These are phyloP conservation scores for Dysphania ambrosioides DNA, from an alignment of 148 eudicot species.

Conservation along the genomic window DNA sequence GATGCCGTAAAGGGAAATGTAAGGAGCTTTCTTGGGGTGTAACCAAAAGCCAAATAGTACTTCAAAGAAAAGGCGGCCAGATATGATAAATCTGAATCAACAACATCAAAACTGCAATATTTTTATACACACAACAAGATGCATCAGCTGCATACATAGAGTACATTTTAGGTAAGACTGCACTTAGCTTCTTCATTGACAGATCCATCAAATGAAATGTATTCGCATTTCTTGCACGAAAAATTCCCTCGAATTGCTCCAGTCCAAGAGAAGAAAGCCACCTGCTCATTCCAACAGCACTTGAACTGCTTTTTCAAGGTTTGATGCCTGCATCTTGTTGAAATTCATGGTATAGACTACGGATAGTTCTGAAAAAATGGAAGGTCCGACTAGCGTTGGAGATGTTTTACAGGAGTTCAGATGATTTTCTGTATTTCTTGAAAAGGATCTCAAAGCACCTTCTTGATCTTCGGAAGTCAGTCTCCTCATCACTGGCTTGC, in stretches of 20 bases:
- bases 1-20: too few relatives aligned
- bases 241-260: constrained; percentile 50
- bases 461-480: constrained; percentile 2
- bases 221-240: constrained; percentile 40
- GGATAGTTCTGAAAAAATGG: constrained; percentile 16
- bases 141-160: too few relatives aligned
- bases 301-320: constrained; percentile 63
- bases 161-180: too few relatives aligned
- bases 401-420: constrained; percentile 16
- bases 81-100: too few relatives aligned
- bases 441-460: constrained; percentile 8
- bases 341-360: constrained; percentile 22
- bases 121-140: too few relatives aligned
- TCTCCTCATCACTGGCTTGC: constrained; percentile 4
- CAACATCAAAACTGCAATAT: too few relatives aligned
- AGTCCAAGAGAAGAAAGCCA: constrained; percentile 84
- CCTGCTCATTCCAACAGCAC: constrained; percentile 72
- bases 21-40: too few relatives aligned
- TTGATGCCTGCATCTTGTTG: constrained; percentile 53
- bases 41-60: too few relatives aligned
- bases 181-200: constrained; percentile 81
- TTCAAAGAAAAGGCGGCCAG: too few relatives aligned
- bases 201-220: constrained; percentile 69
- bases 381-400: constrained; percentile 26
- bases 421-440: constrained; percentile 14